phyloP scores from a whole-genome alignment of 805 yeast species.

The Blastobotrys peoriensis region DNA sequence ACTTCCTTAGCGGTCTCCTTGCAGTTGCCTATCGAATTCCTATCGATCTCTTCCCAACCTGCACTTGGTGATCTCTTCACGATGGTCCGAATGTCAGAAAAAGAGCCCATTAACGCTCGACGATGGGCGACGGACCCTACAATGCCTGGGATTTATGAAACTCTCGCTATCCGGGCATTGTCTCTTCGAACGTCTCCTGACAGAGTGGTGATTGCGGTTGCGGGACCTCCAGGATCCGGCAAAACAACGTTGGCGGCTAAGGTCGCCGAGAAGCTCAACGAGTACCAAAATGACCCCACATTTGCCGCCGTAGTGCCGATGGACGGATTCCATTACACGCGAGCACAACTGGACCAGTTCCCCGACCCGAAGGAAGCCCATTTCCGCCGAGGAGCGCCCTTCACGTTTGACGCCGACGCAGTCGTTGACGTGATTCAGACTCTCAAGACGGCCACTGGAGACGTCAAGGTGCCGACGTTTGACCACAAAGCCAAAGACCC shows the following conservation, averaged over 20 bases:
- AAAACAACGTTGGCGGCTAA: conserved; percentile 59
- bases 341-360: conserved; percentile 42
- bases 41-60: too few relatives aligned
- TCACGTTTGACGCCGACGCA: conserved; percentile 65
- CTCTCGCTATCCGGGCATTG: conserved; percentile 12
- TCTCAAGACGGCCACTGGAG: conserved; percentile 20
- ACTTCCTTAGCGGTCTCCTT: too few relatives aligned
- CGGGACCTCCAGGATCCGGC: conserved; percentile 85
- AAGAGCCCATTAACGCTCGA: not conserved
- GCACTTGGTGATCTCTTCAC: too few relatives aligned
- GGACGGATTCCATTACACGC: conserved; percentile 74
- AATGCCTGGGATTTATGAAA: conserved; percentile 4
- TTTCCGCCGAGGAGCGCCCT: conserved; percentile 74
- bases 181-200: conserved; percentile 5
- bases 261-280: conserved; percentile 40
- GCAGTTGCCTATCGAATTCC: too few relatives aligned
- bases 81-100: too few relatives aligned
- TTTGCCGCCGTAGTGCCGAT: conserved; percentile 43
- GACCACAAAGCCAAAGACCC: conserved; percentile 71
- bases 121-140: not conserved
- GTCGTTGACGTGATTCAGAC: conserved; percentile 33
- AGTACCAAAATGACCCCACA: conserved; percentile 9
- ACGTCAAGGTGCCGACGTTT: conserved; percentile 50
- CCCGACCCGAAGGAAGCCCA: conserved; percentile 53
- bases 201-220: conserved; percentile 51